Evolutionary conservation across 2,329 filamentous ascomycete species (phyloP).

Genomic region (Hypoxylon sp.): DNA sequence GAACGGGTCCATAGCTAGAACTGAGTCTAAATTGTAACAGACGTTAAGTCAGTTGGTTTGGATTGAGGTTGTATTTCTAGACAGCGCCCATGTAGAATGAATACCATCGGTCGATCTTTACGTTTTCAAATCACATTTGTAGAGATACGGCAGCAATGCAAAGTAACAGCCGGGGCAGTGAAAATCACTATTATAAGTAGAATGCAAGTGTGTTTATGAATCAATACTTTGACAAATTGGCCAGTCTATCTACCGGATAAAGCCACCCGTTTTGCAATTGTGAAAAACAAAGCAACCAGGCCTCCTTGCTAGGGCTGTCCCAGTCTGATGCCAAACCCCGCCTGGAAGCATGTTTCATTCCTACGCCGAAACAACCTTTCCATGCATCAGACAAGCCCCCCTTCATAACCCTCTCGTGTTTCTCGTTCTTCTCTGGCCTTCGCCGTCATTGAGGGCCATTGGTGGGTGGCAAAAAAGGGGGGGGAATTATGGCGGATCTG

Average conservation of each 20-base stretch:
- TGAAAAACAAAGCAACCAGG: constrained; percentile 34
- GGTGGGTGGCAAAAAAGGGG: constrained; percentile 27
- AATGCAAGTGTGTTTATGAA: constrained; percentile 11
- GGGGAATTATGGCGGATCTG: constrained; percentile 26
- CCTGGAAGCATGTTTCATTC: constrained; percentile 37
- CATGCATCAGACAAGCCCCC: constrained; percentile 37
- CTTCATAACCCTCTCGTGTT: constrained; percentile 25
- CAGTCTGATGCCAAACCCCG: constrained; percentile 39
- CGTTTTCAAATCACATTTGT: too few relatives aligned
- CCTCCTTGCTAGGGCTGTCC: constrained; percentile 34
- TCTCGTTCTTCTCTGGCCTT: constrained; percentile 26
- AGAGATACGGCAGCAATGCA: too few relatives aligned
- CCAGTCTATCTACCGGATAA: constrained; percentile 46
- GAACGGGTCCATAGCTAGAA: constrained; percentile 13
- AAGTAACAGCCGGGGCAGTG: too few relatives aligned
- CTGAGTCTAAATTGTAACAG: constrained; percentile 37
- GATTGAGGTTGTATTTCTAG: too few relatives aligned
- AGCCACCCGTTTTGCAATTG: constrained; percentile 35
- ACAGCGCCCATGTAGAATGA: too few relatives aligned
- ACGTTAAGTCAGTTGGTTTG: too few relatives aligned
- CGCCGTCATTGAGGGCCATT: constrained; percentile 33
- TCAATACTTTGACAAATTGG: constrained; percentile 40
- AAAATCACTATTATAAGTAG: constrained; percentile 11
- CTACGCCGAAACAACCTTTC: constrained; percentile 40
- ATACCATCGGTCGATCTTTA: too few relatives aligned